Percentiles rank a stretch among this genome's conserved stretches.
These are phyloP conservation scores for Cyamopsis tetragonoloba DNA, from an alignment of 306 rosid genomes.

Conservation along the genomic window DNA sequence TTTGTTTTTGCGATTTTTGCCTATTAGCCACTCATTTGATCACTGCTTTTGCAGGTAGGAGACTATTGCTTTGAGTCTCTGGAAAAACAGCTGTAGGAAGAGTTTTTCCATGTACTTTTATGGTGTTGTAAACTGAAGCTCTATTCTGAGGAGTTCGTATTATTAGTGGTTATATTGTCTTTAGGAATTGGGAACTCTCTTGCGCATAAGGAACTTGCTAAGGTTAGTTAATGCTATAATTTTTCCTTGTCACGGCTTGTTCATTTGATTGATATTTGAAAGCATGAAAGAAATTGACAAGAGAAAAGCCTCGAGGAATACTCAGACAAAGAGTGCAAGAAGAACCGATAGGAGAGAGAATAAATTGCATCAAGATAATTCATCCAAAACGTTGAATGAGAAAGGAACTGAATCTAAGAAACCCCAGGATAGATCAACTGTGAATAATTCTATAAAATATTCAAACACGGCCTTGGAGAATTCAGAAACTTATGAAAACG, in stretches of 20 bases:
- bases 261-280: constrained; percentile 31
- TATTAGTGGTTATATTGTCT: constrained; percentile 4
- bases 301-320: constrained; percentile 51
- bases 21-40: not conserved
- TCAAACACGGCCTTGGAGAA: constrained; percentile 49
- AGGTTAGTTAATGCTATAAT: constrained; percentile 31
- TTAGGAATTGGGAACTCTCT: constrained; percentile 13
- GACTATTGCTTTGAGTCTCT: not conserved
- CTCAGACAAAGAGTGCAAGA: constrained; percentile 51
- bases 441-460: constrained; percentile 40
- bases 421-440: constrained; percentile 33
- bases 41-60: constrained; percentile 27
- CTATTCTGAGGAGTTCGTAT: constrained; percentile 24
- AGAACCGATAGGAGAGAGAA: constrained; percentile 54
- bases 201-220: not conserved
- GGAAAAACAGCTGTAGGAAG: constrained; percentile 6
- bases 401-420: constrained; percentile 50
- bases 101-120: not conserved
- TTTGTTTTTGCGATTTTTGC: not conserved
- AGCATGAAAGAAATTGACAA: constrained; percentile 74
- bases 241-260: constrained; percentile 26
- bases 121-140: constrained; percentile 12
- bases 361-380: constrained; percentile 46
- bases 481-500: constrained; percentile 52
- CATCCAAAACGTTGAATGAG: constrained; percentile 43